Base-by-base conservation (phyloP, 768 basidiomycete genomes). In the Russula brevipes region DNA sequence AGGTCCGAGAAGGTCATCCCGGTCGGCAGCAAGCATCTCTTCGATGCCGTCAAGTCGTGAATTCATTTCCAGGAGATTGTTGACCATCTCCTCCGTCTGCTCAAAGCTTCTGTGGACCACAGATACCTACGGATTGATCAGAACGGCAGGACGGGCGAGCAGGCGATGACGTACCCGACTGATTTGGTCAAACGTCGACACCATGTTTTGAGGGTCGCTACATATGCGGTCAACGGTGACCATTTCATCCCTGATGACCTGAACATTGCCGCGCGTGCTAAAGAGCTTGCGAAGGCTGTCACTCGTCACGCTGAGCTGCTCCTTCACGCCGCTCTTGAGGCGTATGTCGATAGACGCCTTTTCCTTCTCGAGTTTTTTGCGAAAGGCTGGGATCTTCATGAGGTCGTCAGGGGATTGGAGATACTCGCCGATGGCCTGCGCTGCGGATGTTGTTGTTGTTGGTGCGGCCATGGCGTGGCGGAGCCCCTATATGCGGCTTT, bases 311-410 rank as follows among this genome's bases (percentile, higher is more conserved):
- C 93, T 88, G 19, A 99, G 80, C 72, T 98, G 96, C 63, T 95
- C 91, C 73, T 90, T 93, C 67, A 96, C 94, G 10, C 94, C 92
- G 60, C 82, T 88, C 71, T 94, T 89, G 52, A 98, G 84, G 70
- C 94, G 83, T 4, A 88, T 86, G 71, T 97, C 92, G 64, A 98
- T 90, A 9, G 93, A 91, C 0, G 93, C 86, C 75, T 97, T 96
- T 75, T 98, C 96, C 75, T 98, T 98, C 75, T 94, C 88, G 49
- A 98, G 82, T 71, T 95, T 95, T 79, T 95, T 96, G 66, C 93
- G 84, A 71, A 92, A 93, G 0, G 92, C 84, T 1, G 84, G 81
- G 39, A 98, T 84, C 75, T 97, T 97, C 67, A 85, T 78, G 59
- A 98, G 88, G 76, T 97, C 95, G 70, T 96, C 94, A 1, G 94